phyloP scores from a whole-genome alignment of 495 filamentous ascomycete genomes.

The Lophiotrema nucula region DNA sequence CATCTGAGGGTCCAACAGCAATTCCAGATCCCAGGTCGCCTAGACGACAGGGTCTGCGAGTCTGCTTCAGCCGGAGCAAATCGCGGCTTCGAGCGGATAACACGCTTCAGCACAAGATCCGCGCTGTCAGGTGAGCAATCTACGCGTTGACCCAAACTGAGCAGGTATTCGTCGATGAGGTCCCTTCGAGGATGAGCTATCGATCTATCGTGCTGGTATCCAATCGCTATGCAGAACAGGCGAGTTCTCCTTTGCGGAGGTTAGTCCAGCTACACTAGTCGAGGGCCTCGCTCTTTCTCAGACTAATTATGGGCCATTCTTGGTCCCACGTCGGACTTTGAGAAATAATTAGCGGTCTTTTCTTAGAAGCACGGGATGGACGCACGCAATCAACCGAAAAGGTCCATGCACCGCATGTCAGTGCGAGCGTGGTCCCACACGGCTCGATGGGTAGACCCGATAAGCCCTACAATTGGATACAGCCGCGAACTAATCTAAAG shows the following conservation, averaged over 20 bases:
- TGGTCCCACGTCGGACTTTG: background rate
- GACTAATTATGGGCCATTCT: conserved; percentile 34
- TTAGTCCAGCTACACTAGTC: conserved; percentile 2
- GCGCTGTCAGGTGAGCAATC: conserved; percentile 33
- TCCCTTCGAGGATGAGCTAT: too few relatives aligned
- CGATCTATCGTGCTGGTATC: conserved; percentile 30
- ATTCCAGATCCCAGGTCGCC: background rate
- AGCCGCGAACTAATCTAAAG: conserved; percentile 23
- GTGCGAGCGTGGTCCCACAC: too few relatives aligned
- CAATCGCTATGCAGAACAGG: conserved; percentile 19
- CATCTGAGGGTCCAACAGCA: conserved; percentile 4
- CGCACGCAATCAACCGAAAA: too few relatives aligned
- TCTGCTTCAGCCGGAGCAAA: conserved; percentile 1
- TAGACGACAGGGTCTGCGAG: background rate
- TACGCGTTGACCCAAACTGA: conserved; percentile 14
- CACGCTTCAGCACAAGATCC: conserved; percentile 19
- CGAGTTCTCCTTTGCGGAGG: background rate
- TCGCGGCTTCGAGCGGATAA: conserved; percentile 29
- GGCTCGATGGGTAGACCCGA: conserved; percentile 12
- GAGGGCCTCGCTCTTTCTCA: background rate
- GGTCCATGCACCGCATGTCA: too few relatives aligned
- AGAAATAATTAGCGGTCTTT: conserved; percentile 32
- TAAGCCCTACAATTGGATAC: conserved; percentile 34
- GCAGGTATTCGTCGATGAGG: conserved; percentile 31
- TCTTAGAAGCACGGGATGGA: conserved; percentile 27